Evolutionary conservation across 2,329 filamentous ascomycete genomes (phyloP), one percentile per base, ranked within the genome.

Genomic region (Lithohypha guttulata): DNA sequence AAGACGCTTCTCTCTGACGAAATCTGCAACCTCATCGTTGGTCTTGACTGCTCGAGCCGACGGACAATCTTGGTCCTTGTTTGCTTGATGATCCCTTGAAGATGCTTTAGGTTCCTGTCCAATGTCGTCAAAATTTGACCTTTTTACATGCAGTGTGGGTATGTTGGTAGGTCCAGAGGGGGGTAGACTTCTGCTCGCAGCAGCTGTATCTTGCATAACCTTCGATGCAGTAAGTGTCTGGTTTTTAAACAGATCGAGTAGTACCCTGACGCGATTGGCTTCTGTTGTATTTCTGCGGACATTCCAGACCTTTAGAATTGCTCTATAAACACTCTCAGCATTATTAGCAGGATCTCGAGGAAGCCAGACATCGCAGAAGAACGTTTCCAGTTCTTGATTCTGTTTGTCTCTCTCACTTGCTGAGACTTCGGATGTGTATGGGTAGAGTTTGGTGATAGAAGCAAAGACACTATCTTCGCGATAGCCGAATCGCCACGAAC

Each of bases 1-100:
- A 9, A 49, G 27, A 10, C 49, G 45, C 20, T 43, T 39, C 9
- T 32, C 13, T 40, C 47, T 45, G 21, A 51, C 22, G 33, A 43
- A 46, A n/a, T 39, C 42, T 13, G 30, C n/a, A 20, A 10, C 23
- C n/a, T n/a, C n/a, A n/a, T n/a, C n/a, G n/a, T n/a, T n/a, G n/a
- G n/a, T n/a, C n/a, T n/a, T n/a, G n/a, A n/a, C n/a, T n/a, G n/a
- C n/a, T n/a, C n/a, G n/a, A n/a, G n/a, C n/a, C n/a, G n/a, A n/a
- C n/a, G n/a, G n/a, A n/a, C n/a, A n/a, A n/a, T n/a, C n/a, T n/a
- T n/a, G n/a, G n/a, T n/a, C n/a, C n/a, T n/a, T n/a, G n/a, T n/a
- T n/a, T n/a, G n/a, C n/a, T n/a, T n/a, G n/a, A n/a, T n/a, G n/a
- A n/a, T n/a, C n/a, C n/a, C n/a, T n/a, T n/a, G n/a, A n/a, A n/a